Evolutionary conservation across 2,329 filamentous ascomycete genomes (phyloP), one percentile per base, ranked within the genome.

Genomic region (Aschersonia sp.): DNA sequence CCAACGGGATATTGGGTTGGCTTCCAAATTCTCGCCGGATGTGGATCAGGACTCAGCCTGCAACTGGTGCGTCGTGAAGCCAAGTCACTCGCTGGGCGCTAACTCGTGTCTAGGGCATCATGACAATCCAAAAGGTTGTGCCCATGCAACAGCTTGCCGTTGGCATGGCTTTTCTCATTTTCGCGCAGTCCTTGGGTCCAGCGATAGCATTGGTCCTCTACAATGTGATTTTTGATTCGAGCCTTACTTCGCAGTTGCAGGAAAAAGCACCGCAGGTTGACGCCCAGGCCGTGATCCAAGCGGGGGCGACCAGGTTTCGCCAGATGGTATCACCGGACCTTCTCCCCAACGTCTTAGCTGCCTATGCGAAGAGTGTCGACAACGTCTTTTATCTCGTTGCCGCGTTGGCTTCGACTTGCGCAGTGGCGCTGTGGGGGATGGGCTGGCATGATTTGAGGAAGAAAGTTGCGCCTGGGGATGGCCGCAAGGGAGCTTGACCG

Each of bases 181-280:
- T 49, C 30, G 40, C 43, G 29, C 47, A 49, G 30, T 32, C 42
- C 6, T 45, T 58, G 6, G 51, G 53, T 3, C 45, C 48, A 12
- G 51, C 56, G 9, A 35, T 54, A 32, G 43, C 53, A 30, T 47
- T 54, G 5, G 46, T 53, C 38, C 44, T 54, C 5, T 51, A 50
- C 6, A 55, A 55, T 45, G 45, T 52, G 12, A 50, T 59, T 46
- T 57, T 59, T 44, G 31, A n/a, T 12, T 20, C 20, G 20, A 20
- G 12, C 6, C 35, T 40, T 6, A 4, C 44, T 49, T n/a, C 12
- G 6, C 30, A 30, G 40, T 12, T 49, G 30, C 40, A 6, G 5
- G 9, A 38, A 10, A 6, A 46, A 4, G 38, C 38, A 4, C 47
- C 44, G 7, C 5, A 9, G 2, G 38, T 43, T 5, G 44, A 49